These are phyloP conservation scores for Amylocarpus encephaloides DNA, from an alignment of 2,329 filamentous ascomycete genomes.

Conservation along the genomic window DNA sequence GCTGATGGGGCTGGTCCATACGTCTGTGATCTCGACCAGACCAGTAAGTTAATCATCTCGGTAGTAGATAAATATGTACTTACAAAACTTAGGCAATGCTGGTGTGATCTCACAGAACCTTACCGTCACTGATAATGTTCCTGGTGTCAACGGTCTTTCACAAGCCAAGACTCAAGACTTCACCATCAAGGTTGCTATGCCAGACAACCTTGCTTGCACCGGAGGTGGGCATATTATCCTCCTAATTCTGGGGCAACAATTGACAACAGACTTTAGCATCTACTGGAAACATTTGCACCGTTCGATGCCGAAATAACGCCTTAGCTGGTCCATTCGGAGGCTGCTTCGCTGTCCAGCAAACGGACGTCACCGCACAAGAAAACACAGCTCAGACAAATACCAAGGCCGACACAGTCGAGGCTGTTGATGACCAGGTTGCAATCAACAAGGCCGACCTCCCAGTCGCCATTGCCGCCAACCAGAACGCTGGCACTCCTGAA, in stretches of 20 bases:
- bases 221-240: slow-evolving; percentile 41
- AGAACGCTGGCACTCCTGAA: slow-evolving; percentile 32
- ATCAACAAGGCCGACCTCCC: slow-evolving; percentile 46
- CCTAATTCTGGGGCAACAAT: slow-evolving; percentile 39
- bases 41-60: slow-evolving; percentile 33
- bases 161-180: slow-evolving; percentile 42
- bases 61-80: slow-evolving; percentile 37
- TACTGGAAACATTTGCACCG: slow-evolving; percentile 56
- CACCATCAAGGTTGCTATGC: slow-evolving; percentile 49
- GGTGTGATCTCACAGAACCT: slow-evolving; percentile 50
- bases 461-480: slow-evolving; percentile 40
- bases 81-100: slow-evolving; percentile 41
- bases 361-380: slow-evolving; percentile 36
- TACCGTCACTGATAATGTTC: slow-evolving; percentile 53
- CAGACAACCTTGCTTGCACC: slow-evolving; percentile 49
- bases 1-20: slow-evolving; percentile 57
- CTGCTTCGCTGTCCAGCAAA: slow-evolving; percentile 51
- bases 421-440: slow-evolving; percentile 42
- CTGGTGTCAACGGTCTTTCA: slow-evolving; percentile 50
- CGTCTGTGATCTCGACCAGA: slow-evolving; percentile 47
- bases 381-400: slow-evolving; percentile 41
- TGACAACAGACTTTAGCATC: slow-evolving; percentile 50
- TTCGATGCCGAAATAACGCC: slow-evolving; percentile 55
- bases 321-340: slow-evolving; percentile 57
- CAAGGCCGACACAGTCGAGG: slow-evolving; percentile 40